Conservation (phyloP, 441 rosid genomes). For the Brassica balearica region DNA sequence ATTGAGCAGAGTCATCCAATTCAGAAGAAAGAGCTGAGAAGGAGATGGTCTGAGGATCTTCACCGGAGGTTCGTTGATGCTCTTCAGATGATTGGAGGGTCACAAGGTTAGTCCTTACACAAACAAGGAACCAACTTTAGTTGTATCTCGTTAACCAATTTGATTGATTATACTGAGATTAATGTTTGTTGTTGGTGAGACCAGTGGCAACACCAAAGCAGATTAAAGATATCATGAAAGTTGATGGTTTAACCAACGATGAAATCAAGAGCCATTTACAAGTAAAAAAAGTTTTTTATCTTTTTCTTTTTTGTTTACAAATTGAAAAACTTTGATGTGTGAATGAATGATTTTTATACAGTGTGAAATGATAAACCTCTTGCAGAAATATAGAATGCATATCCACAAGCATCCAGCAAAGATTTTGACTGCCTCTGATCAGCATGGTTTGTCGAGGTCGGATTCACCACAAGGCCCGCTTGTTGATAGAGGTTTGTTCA, state of each 20-base stretch:
- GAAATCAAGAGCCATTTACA: conserved; percentile 80
- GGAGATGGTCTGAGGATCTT: conserved; percentile 71
- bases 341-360: conserved; percentile 10
- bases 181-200: conserved; percentile 28
- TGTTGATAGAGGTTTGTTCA: conserved; percentile 39
- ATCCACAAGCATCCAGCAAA: conserved; percentile 47
- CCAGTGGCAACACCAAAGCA: conserved; percentile 76
- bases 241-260: conserved; percentile 72
- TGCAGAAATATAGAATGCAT: conserved; percentile 71
- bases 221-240: conserved; percentile 63
- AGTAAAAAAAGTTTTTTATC: conserved; percentile 36
- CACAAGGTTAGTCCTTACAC: conserved; percentile 54
- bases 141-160: background rate
- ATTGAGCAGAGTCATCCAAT: conserved; percentile 41
- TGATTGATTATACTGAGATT: conserved; percentile 26
- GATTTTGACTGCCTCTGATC: conserved; percentile 32
- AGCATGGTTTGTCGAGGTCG: conserved; percentile 36
- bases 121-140: conserved; percentile 18
- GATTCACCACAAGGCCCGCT: conserved; percentile 56
- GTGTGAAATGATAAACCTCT: background rate
- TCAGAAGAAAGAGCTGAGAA: conserved; percentile 54
- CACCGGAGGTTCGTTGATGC: conserved; percentile 63
- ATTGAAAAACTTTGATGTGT: background rate
- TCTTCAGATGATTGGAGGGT: conserved; percentile 67
- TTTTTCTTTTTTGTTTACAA: background rate